Percentiles rank a stretch among this genome's conserved stretches.
Evolutionary conservation across 495 filamentous ascomycete genomes (phyloP).

Genomic region (Bathelium albidoporum): DNA sequence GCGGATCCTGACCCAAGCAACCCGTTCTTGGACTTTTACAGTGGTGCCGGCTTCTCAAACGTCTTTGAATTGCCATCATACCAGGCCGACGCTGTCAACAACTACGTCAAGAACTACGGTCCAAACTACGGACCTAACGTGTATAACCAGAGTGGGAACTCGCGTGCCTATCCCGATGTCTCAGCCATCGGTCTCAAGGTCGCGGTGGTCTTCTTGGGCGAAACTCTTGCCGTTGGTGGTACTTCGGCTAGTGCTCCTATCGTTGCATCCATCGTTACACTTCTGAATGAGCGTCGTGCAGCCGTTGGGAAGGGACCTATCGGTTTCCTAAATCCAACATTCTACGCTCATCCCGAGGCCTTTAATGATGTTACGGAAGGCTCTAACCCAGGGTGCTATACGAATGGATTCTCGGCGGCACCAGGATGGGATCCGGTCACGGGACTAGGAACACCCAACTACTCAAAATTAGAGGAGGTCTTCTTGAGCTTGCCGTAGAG

Average conservation of each 20-base stretch:
- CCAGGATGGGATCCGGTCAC: conserved; percentile 46
- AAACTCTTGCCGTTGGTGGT: conserved; percentile 8
- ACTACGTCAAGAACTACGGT: conserved; percentile 41
- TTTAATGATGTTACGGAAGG: conserved; percentile 54
- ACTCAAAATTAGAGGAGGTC: conserved; percentile 11
- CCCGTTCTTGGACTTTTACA: conserved; percentile 9
- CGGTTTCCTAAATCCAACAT: conserved; percentile 50
- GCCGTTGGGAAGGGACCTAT: conserved; percentile 45
- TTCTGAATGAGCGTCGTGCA: conserved; percentile 54
- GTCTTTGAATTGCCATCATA: conserved; percentile 50
- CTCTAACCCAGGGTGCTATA: conserved; percentile 15
- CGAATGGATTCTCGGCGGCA: conserved; percentile 9
- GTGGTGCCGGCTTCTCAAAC: conserved; percentile 57
- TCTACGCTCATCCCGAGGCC: conserved; percentile 51
- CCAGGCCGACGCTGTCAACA: conserved; percentile 43
- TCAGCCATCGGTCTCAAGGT: conserved; percentile 34
- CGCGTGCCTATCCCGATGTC: conserved; percentile 57
- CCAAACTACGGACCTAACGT: conserved; percentile 38
- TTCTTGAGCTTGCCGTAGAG: conserved; percentile 13
- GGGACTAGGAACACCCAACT: conserved; percentile 28
- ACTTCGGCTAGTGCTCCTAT: conserved; percentile 13
- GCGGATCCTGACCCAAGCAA: conserved; percentile 32
- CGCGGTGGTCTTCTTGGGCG: conserved; percentile 3
- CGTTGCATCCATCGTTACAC: conserved; percentile 43
- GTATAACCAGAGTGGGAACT: conserved; percentile 48